A percentile compares a stretch with the other conserved stretches of the same genome.
phyloP scores from a whole-genome alignment of 805 yeast species.

The Barnettozyma populi region DNA sequence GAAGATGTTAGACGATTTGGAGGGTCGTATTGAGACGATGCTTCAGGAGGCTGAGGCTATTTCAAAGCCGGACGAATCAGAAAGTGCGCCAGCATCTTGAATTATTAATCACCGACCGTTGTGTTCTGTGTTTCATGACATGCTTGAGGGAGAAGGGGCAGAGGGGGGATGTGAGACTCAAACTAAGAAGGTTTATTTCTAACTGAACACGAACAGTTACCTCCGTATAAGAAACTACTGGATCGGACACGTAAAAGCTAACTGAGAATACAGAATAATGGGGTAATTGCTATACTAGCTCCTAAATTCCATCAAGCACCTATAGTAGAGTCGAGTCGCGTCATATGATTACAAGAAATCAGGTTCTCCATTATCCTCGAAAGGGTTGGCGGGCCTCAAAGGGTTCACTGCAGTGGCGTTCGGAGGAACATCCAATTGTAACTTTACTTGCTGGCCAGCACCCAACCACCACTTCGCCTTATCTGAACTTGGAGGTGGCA shows the following conservation, averaged over 20 bases:
- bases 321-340: background rate
- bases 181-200: too few relatives aligned
- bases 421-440: conserved; percentile 38
- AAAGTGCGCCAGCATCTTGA: background rate
- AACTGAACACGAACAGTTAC: too few relatives aligned
- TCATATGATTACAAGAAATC: conserved; percentile 11
- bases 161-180: too few relatives aligned
- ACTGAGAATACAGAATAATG: background rate
- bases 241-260: too few relatives aligned
- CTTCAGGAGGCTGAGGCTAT: conserved; percentile 40
- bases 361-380: conserved; percentile 39
- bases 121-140: too few relatives aligned
- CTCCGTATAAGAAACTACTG: too few relatives aligned
- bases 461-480: conserved; percentile 88
- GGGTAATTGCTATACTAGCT: background rate
- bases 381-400: conserved; percentile 65
- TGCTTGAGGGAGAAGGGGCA: too few relatives aligned
- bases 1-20: conserved; percentile 57
- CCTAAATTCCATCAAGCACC: background rate
- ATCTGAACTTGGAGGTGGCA: conserved; percentile 91
- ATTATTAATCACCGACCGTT: too few relatives aligned
- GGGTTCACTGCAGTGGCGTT: conserved; percentile 58
- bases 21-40: conserved; percentile 56
- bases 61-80: background rate
- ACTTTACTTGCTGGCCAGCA: conserved; percentile 54